A percentile compares a stretch with the other conserved stretches of the same genome.
Evolutionary conservation across 2,329 filamentous ascomycete species (phyloP).

Genomic region (Colletotrichum acutatum): DNA sequence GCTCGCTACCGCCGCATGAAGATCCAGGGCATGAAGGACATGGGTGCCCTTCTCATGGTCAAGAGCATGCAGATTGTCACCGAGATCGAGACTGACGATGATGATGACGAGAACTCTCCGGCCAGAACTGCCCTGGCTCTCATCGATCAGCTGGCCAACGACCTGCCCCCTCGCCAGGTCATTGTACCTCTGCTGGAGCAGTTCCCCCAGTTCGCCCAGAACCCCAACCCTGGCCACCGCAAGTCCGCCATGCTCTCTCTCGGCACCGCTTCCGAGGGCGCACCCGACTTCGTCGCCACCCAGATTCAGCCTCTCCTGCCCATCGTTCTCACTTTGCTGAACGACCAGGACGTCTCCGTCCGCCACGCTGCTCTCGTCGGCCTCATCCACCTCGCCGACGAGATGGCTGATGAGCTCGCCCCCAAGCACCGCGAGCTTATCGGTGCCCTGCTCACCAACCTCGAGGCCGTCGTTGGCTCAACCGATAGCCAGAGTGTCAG

Average conservation of each 20-base stretch:
- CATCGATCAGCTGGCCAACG: constrained; percentile 88
- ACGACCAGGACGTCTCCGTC: constrained; percentile 86
- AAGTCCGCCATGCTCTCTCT: constrained; percentile 92
- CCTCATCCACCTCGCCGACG: constrained; percentile 90
- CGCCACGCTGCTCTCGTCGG: constrained; percentile 88
- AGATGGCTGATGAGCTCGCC: constrained; percentile 89
- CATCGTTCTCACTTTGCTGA: constrained; percentile 82
- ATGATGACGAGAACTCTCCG: constrained; percentile 79
- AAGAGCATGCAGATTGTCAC: constrained; percentile 91
- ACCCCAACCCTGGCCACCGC: constrained; percentile 79
- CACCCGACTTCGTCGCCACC: constrained; percentile 95
- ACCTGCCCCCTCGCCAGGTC: constrained; percentile 91
- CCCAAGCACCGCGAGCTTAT: constrained; percentile 88
- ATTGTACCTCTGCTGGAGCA: constrained; percentile 91
- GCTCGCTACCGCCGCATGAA: constrained; percentile 95
- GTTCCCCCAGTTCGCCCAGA: constrained; percentile 83
- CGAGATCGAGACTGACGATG: constrained; percentile 87
- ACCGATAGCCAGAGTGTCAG: constrained; percentile 80
- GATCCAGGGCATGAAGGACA: constrained; percentile 85
- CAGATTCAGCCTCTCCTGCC: constrained; percentile 90
- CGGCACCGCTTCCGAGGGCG: constrained; percentile 94
- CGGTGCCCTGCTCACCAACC: constrained; percentile 85
- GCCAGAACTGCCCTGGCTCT: constrained; percentile 86
- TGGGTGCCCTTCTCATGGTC: constrained; percentile 87
- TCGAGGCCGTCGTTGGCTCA: constrained; percentile 80